Evolutionary conservation across 768 basidiomycete species (phyloP).

Genomic region (Coprinopsis cinerea): DNA sequence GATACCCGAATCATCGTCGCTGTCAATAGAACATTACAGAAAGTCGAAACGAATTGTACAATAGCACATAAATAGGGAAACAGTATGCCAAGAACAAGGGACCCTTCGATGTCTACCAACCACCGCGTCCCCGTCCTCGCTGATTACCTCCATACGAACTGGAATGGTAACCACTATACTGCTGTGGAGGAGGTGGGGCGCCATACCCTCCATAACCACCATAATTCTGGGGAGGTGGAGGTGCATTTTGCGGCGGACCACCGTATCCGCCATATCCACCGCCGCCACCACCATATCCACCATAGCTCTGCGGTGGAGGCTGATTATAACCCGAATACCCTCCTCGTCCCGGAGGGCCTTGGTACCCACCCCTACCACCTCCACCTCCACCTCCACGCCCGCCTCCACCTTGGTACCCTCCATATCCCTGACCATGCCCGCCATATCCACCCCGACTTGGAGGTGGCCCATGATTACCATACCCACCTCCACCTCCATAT

Average conservation of each 20-base stretch:
- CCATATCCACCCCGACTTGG: constrained; percentile 10
- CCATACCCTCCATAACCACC: neutral
- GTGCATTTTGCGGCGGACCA: too few species aligned
- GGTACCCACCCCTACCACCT: neutral
- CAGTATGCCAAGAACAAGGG: too few species aligned
- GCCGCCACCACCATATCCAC: neutral
- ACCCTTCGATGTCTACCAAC: neutral
- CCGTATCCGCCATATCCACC: too few species aligned
- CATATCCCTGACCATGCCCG: constrained; percentile 27
- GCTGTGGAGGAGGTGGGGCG: neutral
- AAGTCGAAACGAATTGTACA: too few species aligned
- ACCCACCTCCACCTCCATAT: constrained; percentile 26
- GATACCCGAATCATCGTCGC: too few species aligned
- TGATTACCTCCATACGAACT: neutral
- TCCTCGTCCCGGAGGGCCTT: neutral
- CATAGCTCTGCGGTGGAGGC: constrained; percentile 15
- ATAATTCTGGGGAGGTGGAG: too few species aligned
- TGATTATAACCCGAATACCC: constrained; percentile 10
- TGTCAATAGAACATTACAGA: too few species aligned
- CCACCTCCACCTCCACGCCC: neutral
- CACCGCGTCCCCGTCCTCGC: neutral
- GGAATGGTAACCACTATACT: neutral
- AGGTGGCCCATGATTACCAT: constrained; percentile 20
- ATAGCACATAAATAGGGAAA: too few species aligned
- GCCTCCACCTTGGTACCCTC: constrained; percentile 20